These are phyloP conservation scores for Arabis hirsuta DNA, from an alignment of 345 rosid species.

Conservation along the genomic window DNA sequence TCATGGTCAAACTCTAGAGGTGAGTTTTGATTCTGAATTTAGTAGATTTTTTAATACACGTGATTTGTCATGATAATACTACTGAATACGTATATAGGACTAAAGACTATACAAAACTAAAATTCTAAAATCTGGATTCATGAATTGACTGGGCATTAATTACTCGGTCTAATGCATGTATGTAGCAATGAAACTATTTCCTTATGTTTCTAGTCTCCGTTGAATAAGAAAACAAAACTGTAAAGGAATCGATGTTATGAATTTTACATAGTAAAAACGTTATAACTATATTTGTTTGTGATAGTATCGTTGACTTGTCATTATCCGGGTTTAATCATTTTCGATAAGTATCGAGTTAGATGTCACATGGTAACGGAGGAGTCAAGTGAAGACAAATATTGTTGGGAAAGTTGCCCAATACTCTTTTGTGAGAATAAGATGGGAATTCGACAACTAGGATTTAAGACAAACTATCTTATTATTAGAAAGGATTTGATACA, in stretches of 20 bases:
- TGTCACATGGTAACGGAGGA: too few relatives aligned
- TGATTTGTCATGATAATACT: conserved; percentile 1
- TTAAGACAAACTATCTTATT: too few relatives aligned
- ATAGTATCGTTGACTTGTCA: too few relatives aligned
- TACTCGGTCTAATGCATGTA: conserved; percentile 19
- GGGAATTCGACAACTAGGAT: too few relatives aligned
- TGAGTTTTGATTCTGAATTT: conserved; percentile 23
- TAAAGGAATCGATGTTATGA: not conserved
- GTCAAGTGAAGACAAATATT: too few relatives aligned
- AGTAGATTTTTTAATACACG: not conserved
- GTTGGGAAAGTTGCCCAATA: too few relatives aligned
- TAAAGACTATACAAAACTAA: not conserved
- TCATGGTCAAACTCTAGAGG: not conserved
- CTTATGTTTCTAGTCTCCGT: not conserved
- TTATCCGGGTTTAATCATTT: too few relatives aligned
- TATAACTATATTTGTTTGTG: too few relatives aligned
- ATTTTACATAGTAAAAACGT: too few relatives aligned
- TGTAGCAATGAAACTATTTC: not conserved
- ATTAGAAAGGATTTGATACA: too few relatives aligned
- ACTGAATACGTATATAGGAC: not conserved
- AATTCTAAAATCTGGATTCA: not conserved
- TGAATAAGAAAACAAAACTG: not conserved
- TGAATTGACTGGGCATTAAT: conserved; percentile 6
- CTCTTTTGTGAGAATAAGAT: too few relatives aligned
- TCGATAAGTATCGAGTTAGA: too few relatives aligned